These are phyloP conservation scores for Cyberlindnera americana DNA, from an alignment of 805 yeast genomes.

Conservation along the genomic window DNA sequence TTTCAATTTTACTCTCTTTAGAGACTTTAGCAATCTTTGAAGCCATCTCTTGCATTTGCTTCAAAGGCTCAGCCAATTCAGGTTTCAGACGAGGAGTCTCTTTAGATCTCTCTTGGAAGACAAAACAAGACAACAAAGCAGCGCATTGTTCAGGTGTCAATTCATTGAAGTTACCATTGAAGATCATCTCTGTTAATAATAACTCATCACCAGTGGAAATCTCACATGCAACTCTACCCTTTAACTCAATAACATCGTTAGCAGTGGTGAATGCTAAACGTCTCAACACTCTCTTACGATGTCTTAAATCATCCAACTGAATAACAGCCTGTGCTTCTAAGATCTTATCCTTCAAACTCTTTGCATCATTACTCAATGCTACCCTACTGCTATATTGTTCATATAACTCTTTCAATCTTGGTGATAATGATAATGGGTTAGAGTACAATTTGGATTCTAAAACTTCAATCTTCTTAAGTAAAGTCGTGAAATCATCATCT, in stretches of 20 bases:
- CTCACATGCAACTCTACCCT: conserved; percentile 97
- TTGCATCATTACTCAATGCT: conserved; percentile 54
- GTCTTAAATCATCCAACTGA: conserved; percentile 90
- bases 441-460: conserved; percentile 68
- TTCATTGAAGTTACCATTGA: conserved; percentile 93
- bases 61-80: conserved; percentile 88
- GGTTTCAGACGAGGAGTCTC: conserved; percentile 83
- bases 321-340: conserved; percentile 85
- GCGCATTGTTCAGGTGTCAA: conserved; percentile 88
- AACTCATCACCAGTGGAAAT: conserved; percentile 86
- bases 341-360: conserved; percentile 59
- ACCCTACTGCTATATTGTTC: conserved; percentile 64
- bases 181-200: conserved; percentile 83
- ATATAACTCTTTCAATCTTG: conserved; percentile 60
- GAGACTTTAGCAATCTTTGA: conserved; percentile 83
- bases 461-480: conserved; percentile 77
- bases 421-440: conserved; percentile 64
- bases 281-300: conserved; percentile 88
- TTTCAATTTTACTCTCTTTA: conserved; percentile 84
- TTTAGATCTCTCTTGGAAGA: conserved; percentile 93
- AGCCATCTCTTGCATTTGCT: conserved; percentile 89
- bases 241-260: conserved; percentile 86
- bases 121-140: conserved; percentile 88
- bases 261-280: conserved; percentile 86
- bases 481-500: conserved; percentile 68